phyloP scores from a whole-genome alignment of 2,329 filamentous ascomycete species.

The Sarocladium strictum region DNA sequence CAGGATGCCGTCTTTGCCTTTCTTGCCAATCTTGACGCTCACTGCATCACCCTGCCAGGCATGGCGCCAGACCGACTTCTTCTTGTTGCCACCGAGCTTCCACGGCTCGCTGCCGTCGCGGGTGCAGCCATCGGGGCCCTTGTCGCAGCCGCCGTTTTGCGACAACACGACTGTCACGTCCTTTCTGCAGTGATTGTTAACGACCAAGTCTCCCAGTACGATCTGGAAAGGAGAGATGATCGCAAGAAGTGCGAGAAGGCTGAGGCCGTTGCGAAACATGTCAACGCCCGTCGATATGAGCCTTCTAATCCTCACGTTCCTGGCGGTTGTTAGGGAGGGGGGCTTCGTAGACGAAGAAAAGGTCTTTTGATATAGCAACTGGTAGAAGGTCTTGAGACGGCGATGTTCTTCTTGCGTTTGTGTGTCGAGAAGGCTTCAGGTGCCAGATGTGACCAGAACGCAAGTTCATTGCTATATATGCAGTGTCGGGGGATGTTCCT shows the following conservation, averaged over 20 bases:
- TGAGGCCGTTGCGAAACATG: background rate
- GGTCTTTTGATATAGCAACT: too few species aligned
- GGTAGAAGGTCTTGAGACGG: background rate
- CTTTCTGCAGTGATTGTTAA: slow-evolving; percentile 2
- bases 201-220: background rate
- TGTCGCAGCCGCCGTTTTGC: background rate
- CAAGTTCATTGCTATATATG: background rate
- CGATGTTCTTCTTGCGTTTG: background rate
- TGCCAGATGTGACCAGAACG: background rate
- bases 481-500: background rate
- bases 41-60: background rate
- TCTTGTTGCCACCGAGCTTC: background rate
- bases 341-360: too few species aligned
- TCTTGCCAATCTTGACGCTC: slow-evolving; percentile 11
- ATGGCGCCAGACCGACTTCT: background rate
- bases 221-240: background rate
- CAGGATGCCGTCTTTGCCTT: slow-evolving; percentile 8
- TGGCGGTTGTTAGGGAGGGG: too few species aligned
- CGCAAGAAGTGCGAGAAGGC: background rate
- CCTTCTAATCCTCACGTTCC: background rate
- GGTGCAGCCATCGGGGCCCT: background rate
- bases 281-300: background rate
- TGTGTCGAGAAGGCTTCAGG: background rate
- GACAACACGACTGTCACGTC: background rate
- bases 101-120: background rate